Evolutionary conservation across 306 rosid genomes (phyloP).

Genomic region (Arachis hypogaea): DNA sequence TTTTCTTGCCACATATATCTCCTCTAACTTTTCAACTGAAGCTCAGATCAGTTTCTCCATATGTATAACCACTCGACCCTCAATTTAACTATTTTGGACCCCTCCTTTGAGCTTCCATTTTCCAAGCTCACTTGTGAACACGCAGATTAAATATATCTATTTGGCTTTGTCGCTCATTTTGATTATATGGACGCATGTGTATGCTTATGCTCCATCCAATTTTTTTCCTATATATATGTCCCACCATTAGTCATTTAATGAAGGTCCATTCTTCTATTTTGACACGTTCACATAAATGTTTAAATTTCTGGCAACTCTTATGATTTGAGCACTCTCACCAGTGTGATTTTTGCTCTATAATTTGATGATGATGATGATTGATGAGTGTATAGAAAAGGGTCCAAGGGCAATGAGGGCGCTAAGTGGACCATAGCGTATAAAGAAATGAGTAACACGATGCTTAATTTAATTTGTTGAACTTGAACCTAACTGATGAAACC

Average conservation of each 20-base stretch:
- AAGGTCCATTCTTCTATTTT: neutral
- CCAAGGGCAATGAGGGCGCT: constrained; percentile 10
- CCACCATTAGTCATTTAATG: constrained; percentile 3
- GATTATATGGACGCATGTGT: too few relatives aligned
- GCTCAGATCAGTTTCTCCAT: neutral
- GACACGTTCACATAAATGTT: neutral
- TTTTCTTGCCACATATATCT: constrained; percentile 24
- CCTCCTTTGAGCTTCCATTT: constrained; percentile 8
- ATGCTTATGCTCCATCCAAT: constrained; percentile 3
- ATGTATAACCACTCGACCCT: constrained; percentile 4
- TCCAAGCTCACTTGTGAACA: constrained; percentile 14
- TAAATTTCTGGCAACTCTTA: neutral
- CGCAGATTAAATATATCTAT: constrained; percentile 17
- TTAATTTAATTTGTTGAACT: constrained; percentile 2
- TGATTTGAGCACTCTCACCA: neutral
- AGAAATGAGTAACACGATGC: neutral
- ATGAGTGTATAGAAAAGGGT: neutral
- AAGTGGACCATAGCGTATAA: neutral
- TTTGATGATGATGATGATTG: too few relatives aligned
- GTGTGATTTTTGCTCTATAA: neutral
- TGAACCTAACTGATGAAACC: neutral
- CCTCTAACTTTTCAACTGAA: neutral
- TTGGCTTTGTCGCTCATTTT: neutral
- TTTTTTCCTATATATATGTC: neutral
- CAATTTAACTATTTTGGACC: constrained; percentile 2